Base-by-base conservation (phyloP, 805 yeast genomes). In the Lipomyces yamanashiensis region DNA sequence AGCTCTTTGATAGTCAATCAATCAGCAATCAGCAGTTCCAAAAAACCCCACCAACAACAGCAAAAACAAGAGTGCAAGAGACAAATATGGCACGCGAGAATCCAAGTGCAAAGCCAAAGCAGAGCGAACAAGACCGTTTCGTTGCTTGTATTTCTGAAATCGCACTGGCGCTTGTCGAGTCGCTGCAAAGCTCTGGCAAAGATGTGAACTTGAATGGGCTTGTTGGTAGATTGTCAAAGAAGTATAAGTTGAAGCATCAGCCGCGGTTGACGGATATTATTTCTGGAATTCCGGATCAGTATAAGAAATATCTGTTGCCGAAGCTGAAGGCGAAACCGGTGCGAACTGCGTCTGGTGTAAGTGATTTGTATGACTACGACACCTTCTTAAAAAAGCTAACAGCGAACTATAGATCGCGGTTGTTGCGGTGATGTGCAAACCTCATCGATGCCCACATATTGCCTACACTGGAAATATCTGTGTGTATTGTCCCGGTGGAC, bases 371-470 rank as follows among this genome's bases (percentile, higher is more conserved):
- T 5, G 5, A 28, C 28, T 28, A 28, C 28, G 28, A 28, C 5
- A 28, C 28, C 28, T 3, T 28, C 28, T 28, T 5, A 28, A 5
- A 13, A 28, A 5, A 13, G 52, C 9, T 39, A 39, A 39, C 43
- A 39, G n/a, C 3, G 43, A 39, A 39, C 3, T 9, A 33, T 23
- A 61, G 62, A 96, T 95, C 63, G 99, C 99, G 9, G 99, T 95
- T 21, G 98, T 95, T 51, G 99, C 99, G 0, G 98, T 95, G 39
- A 95, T 95, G 98, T 92, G 98, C 80, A 95, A 95, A 76, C 99
- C 99, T 1, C 99, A 95, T 76, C 84, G 99, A 79, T 95, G 99
- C 77, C 99, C 99, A 34, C 99, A 95, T 77, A 95, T 95, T 72
- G 98, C 99, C 21, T 95, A 95, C 76, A 95, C 99, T 0, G 99